A percentile compares a stretch with the other conserved stretches of the same genome.
These are phyloP conservation scores for Orbilia quercus DNA, from an alignment of 2,329 filamentous ascomycete genomes.

Conservation along the genomic window DNA sequence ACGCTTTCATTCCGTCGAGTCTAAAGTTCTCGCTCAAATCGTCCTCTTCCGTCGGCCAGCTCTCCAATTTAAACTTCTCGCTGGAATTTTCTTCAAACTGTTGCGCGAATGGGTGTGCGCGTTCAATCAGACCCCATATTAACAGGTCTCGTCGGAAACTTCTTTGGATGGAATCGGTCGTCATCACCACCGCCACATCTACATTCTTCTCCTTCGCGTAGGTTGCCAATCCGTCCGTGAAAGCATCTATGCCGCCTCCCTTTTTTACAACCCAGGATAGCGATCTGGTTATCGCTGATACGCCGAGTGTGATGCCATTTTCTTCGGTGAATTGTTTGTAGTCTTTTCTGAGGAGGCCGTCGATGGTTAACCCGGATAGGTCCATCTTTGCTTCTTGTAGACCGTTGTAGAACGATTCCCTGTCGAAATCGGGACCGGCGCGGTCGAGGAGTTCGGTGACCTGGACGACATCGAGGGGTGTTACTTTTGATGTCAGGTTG, in stretches of 20 bases:
- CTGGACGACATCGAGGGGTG: constrained; percentile 68
- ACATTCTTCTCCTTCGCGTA: constrained; percentile 71
- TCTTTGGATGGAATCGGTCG: constrained; percentile 66
- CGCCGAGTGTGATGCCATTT: constrained; percentile 36
- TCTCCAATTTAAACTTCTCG: constrained; percentile 69
- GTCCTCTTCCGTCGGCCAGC: constrained; percentile 65
- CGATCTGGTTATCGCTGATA: constrained; percentile 64
- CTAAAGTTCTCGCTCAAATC: constrained; percentile 66
- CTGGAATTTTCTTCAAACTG: constrained; percentile 67
- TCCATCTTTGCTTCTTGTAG: constrained; percentile 72
- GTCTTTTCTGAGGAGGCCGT: constrained; percentile 80
- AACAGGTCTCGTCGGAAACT: constrained; percentile 75
- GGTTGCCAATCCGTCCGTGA: constrained; percentile 67
- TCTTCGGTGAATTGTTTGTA: constrained; percentile 81
- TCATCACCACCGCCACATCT: constrained; percentile 77
- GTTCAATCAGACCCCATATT: constrained; percentile 71
- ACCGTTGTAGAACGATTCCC: constrained; percentile 68
- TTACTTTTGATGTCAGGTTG: constrained; percentile 75
- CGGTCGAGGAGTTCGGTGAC: constrained; percentile 55
- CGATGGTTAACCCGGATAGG: constrained; percentile 70
- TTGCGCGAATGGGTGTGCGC: constrained; percentile 67
- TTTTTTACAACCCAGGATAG: constrained; percentile 65
- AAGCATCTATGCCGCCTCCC: constrained; percentile 65
- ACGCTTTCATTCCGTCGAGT: constrained; percentile 69
- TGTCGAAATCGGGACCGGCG: constrained; percentile 66